Evolutionary conservation across 2,329 filamentous ascomycete species (phyloP).

Genomic region (Cercospora zeae-maydis): DNA sequence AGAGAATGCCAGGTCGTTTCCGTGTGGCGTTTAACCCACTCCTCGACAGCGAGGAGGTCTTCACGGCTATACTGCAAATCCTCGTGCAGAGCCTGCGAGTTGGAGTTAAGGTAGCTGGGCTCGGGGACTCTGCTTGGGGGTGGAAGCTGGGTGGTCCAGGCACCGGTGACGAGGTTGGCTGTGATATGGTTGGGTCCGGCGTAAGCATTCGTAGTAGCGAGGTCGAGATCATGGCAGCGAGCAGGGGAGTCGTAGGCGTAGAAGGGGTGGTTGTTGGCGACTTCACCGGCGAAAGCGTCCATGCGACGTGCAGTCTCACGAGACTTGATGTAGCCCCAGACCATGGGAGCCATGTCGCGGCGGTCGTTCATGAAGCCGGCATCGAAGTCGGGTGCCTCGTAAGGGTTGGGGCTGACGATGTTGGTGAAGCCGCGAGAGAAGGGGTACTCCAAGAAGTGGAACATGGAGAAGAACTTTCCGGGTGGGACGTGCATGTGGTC

Average conservation of each 20-base stretch:
- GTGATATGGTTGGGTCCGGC: slow-evolving; percentile 69
- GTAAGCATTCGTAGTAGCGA: slow-evolving; percentile 71
- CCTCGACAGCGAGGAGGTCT: slow-evolving; percentile 64
- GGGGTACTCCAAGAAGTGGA: slow-evolving; percentile 75
- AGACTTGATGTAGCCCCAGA: slow-evolving; percentile 80
- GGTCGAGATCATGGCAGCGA: slow-evolving; percentile 67
- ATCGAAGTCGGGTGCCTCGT: slow-evolving; percentile 73
- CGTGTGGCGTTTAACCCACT: slow-evolving; percentile 63
- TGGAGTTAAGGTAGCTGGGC: slow-evolving; percentile 58
- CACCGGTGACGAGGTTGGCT: slow-evolving; percentile 65
- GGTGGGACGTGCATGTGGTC: slow-evolving; percentile 61
- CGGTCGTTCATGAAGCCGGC: slow-evolving; percentile 74
- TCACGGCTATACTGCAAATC: slow-evolving; percentile 63
- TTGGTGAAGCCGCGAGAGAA: slow-evolving; percentile 71
- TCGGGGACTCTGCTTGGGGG: slow-evolving; percentile 52
- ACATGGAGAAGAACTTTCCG: slow-evolving; percentile 80
- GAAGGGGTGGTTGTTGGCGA: slow-evolving; percentile 53
- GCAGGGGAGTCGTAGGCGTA: slow-evolving; percentile 68
- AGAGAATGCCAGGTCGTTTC: slow-evolving; percentile 72
- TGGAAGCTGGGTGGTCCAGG: slow-evolving; percentile 32
- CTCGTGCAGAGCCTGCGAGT: slow-evolving; percentile 57
- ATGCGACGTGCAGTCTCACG: slow-evolving; percentile 75
- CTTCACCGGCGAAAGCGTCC: slow-evolving; percentile 74
- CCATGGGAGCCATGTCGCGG: slow-evolving; percentile 78
- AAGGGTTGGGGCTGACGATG: slow-evolving; percentile 52